Conservation (phyloP, 2,329 filamentous ascomycete species). For the Pseudopithomyces maydicus region DNA sequence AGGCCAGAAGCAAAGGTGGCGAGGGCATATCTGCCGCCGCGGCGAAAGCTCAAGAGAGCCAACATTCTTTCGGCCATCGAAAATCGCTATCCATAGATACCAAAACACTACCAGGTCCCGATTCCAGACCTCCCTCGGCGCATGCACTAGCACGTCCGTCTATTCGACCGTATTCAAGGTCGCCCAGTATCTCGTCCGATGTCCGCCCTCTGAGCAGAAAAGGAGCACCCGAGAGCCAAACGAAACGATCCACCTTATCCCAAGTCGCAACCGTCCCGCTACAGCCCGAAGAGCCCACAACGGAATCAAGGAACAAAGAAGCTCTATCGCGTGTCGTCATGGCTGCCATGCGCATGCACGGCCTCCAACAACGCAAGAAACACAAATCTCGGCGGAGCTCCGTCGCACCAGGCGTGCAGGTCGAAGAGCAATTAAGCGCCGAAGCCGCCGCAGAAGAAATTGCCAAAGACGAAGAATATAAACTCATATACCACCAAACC, state of each 20-base stretch:
- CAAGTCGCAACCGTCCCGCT: slow-evolving; percentile 39
- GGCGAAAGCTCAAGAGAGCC: slow-evolving; percentile 32
- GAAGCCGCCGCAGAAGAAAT: slow-evolving; percentile 33
- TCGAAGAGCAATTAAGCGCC: slow-evolving; percentile 19
- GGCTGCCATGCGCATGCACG: slow-evolving; percentile 59
- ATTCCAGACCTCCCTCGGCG: slow-evolving; percentile 32
- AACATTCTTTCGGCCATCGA: slow-evolving; percentile 36
- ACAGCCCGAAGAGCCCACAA: slow-evolving; percentile 38
- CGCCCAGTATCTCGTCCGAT: slow-evolving; percentile 41
- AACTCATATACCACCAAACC: slow-evolving; percentile 57
- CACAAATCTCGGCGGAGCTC: slow-evolving; percentile 32
- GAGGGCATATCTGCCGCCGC: slow-evolving; percentile 51
- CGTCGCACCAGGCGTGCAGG: slow-evolving; percentile 20
- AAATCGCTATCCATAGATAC: slow-evolving; percentile 38
- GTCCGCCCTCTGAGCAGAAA: slow-evolving; percentile 36
- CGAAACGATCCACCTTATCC: slow-evolving; percentile 39
- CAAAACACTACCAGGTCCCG: slow-evolving; percentile 23
- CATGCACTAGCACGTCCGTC: slow-evolving; percentile 26
- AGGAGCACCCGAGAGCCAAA: slow-evolving; percentile 27
- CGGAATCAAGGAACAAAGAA: slow-evolving; percentile 55
- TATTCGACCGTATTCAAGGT: slow-evolving; percentile 34
- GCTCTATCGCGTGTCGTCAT: slow-evolving; percentile 56
- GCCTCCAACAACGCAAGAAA: slow-evolving; percentile 52
- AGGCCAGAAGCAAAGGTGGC: slow-evolving; percentile 50
- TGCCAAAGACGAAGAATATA: slow-evolving; percentile 56